Base-by-base conservation (phyloP, 2,329 filamentous ascomycete species). In the Pseudogymnoascus sp. region DNA sequence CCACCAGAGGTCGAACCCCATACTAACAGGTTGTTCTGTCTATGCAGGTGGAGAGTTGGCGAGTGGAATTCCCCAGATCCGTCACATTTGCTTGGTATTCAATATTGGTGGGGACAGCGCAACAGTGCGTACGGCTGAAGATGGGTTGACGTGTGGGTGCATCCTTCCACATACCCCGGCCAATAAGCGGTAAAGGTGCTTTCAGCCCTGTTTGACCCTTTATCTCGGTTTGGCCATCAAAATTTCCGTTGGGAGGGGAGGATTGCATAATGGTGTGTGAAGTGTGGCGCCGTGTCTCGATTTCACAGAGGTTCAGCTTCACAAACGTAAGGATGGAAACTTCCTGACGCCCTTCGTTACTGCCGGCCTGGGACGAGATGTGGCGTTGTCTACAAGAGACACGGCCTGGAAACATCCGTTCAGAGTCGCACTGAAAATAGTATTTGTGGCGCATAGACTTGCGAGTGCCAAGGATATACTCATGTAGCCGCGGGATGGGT, bases 201-300 rank as follows among this genome's bases (percentile, higher is more conserved):
- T 6, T 56, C 50, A 56, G 50, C 50, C 50, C 50, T 56, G 50
- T 56, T 56, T 56, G 50, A 56, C 50, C 50, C 50, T 56, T 56
- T 56, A 56, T 56, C 50, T 56, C 6, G 50, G 50, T 56, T 56
- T 56, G 47, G 47, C 26, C 26, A 56, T 56, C 47, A 56, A 56
- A 56, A 56, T 56, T 33, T 56, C 47, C 47, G 47, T 6, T 6
- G n/a, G 47, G 26, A 33, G 29, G 47, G n/a, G 47, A n/a, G 26
- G 26, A 26, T 7, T 56, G 26, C 47, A 56, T 56, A 56, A 56
- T 8, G 33, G 26, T 33, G n/a, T 19, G 26, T 14, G 29, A 56
- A 33, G n/a, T 56, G 29, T 56, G 50, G 50, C 50, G 50, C 29
- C 14, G 16, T 56, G 29, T 56, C 4, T 33, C 50, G 50, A 56